Base-by-base conservation (phyloP, 2,329 filamentous ascomycete species). In the Aspergillus alliaceus region DNA sequence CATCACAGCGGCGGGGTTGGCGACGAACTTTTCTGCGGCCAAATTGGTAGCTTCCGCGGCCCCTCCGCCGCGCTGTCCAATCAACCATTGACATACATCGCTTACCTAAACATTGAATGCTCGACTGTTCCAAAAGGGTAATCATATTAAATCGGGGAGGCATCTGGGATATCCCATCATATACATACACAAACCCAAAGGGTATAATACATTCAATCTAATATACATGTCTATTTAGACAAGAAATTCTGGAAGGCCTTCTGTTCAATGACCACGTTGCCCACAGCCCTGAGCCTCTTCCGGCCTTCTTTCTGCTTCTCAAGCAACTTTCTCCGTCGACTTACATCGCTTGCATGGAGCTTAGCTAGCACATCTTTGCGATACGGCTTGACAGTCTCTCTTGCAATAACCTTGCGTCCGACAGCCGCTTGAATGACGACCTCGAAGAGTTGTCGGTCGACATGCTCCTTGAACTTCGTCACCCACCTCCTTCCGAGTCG, bases 231-330 rank as follows among this genome's bases (percentile, higher is more conserved):
- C 53, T 68, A 93, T 75, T 95, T 96, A 0, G 92, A 84, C 72
- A 99, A 76, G 73, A 99, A 99, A 64, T 87, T 90, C 75, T 99
- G 95, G 72, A 98, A 99, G 3, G 93, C 92, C 65, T 91, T 90
- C 67, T 97, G 92, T 60, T 98, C 93, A 73, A 99, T 98, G n/a
- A 92, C 84, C 1, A 99, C 93, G 70, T 96, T 96, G 0, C 95
- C 90, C 50, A 83, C 79, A 11, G 81, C 80, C 58, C 91, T 86
- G 58, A 99, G 77, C 75, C 89, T 90, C 84, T 96, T 97, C 55
- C 92, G 84, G 0, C 95, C 95, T 64, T 93, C 93, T 78, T 99
- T 99, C 76, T 99, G 95, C 81, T 93, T 96, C 78, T 98, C 93
- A 11, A 99, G 77, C 63, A 99, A 75, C 76, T 99, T 99, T 68